Evolutionary conservation across 148 eudicot species (phyloP), one percentile per base, ranked within the genome.

Genomic region (Camellia lanceoleosa): DNA sequence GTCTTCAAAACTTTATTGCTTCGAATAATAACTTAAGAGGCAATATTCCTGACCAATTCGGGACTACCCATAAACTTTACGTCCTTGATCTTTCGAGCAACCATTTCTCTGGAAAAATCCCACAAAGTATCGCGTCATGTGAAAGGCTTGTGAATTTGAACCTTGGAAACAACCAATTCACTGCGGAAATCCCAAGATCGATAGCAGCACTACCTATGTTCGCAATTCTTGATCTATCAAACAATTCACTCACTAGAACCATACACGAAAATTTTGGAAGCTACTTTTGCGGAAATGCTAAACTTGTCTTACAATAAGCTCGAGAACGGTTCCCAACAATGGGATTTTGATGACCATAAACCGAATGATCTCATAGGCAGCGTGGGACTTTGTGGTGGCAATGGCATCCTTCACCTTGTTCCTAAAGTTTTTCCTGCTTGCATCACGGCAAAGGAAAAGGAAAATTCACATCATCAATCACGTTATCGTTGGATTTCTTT

Each of bases 61-160:
- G 82, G 98, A 88, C 46, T 92, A 94, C 56, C 97, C 92, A 44
- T 86, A n/a, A n/a, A n/a, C n/a, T n/a, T n/a, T n/a, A n/a, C 89
- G 90, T 93, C 11, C 92, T 96, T 23, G 95, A 96, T 79, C 90
- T 93, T 9, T 92, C 97, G 30, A 89, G 92, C 20, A 96, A 96
- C 81, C 89, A 84, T 51, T 89, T 96, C 82, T 86, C 91, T 12
- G 99, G 98, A 70, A 75, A 60, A 8, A 92, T 96, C 71, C 95
- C 99, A 10, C 43, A 73, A 10, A 91, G 98, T 49, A 84, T 96
- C 43, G 94, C 95, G 63, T 92, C 99, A 0, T 96, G 97, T 71
- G 87, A 89, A 44, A 93, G 80, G 80, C 59, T 96, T 41, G 99
- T 93, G 46, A 90, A 81, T 58, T 72, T 96, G 61, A 80, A 86